phyloP scores from a whole-genome alignment of 768 basidiomycete species.

The Tephrocybe rancida region DNA sequence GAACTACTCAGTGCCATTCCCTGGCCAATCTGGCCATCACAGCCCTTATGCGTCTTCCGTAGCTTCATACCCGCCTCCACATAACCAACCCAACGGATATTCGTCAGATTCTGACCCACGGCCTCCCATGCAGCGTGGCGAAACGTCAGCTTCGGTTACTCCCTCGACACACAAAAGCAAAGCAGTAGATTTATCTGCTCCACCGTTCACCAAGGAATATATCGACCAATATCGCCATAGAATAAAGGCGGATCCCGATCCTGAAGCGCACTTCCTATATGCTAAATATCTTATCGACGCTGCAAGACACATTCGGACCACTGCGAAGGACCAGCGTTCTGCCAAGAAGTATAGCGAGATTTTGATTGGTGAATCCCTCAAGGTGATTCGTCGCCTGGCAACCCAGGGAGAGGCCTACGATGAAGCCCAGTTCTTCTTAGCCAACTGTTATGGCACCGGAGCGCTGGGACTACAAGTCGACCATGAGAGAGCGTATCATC shows the following conservation, averaged over 20 bases:
- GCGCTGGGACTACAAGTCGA: constrained; percentile 95
- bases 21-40: constrained; percentile 16
- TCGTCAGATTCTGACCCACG: constrained; percentile 60
- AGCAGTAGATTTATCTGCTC: constrained; percentile 79
- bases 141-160: constrained; percentile 56
- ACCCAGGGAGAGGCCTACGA: constrained; percentile 91
- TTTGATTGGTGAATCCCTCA: constrained; percentile 86
- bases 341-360: constrained; percentile 91
- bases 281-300: constrained; percentile 99
- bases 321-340: constrained; percentile 74
- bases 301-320: constrained; percentile 84
- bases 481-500: constrained; percentile 96
- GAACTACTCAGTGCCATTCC: constrained; percentile 32
- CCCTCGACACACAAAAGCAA: constrained; percentile 71
- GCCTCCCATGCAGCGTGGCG: constrained; percentile 57
- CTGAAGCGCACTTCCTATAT: constrained; percentile 96
- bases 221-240: constrained; percentile 97
- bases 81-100: constrained; percentile 20
- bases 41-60: constrained; percentile 19
- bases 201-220: constrained; percentile 93
- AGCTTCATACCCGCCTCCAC: constrained; percentile 24
- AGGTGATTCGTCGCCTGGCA: constrained; percentile 90
- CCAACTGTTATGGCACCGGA: constrained; percentile 96
- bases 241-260: constrained; percentile 97
- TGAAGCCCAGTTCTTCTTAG: constrained; percentile 98